These are phyloP conservation scores for Protomyces pachydermus DNA, from an alignment of 1,139 yeast genomes.

Conservation along the genomic window DNA sequence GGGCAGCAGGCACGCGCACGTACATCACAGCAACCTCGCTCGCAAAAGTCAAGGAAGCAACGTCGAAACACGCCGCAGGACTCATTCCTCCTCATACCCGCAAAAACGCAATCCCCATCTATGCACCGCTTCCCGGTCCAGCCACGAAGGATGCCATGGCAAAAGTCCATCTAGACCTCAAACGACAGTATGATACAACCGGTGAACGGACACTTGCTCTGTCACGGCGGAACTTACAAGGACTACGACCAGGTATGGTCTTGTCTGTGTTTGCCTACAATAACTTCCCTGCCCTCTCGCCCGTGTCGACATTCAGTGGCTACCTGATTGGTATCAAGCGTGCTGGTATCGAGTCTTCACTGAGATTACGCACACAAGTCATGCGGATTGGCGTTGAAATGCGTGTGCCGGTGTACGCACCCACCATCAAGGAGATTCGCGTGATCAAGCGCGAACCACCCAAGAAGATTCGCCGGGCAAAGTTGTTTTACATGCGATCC, in stretches of 20 bases:
- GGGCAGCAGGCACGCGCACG: neutral
- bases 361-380: constrained; percentile 33
- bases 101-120: constrained; percentile 7
- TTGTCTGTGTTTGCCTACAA: constrained; percentile 28
- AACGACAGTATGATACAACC: constrained; percentile 13
- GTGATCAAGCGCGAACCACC: constrained; percentile 31
- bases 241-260: constrained; percentile 28
- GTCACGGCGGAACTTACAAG: constrained; percentile 10
- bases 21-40: neutral
- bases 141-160: constrained; percentile 8
- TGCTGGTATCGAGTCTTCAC: constrained; percentile 34
- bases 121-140: constrained; percentile 20
- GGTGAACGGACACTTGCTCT: constrained; percentile 21
- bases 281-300: constrained; percentile 22
- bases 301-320: constrained; percentile 32
- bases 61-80: neutral
- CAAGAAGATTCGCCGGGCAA: constrained; percentile 34
- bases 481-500: constrained; percentile 38
- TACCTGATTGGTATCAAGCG: constrained; percentile 34
- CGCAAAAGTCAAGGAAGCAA: neutral
- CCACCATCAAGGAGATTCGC: constrained; percentile 31
- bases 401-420: constrained; percentile 33
- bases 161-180: neutral
- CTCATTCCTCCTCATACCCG: neutral
- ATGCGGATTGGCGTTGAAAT: constrained; percentile 34